phyloP scores from a whole-genome alignment of 176 grass and related monocot genomes.

The Oryza longistaminata region DNA sequence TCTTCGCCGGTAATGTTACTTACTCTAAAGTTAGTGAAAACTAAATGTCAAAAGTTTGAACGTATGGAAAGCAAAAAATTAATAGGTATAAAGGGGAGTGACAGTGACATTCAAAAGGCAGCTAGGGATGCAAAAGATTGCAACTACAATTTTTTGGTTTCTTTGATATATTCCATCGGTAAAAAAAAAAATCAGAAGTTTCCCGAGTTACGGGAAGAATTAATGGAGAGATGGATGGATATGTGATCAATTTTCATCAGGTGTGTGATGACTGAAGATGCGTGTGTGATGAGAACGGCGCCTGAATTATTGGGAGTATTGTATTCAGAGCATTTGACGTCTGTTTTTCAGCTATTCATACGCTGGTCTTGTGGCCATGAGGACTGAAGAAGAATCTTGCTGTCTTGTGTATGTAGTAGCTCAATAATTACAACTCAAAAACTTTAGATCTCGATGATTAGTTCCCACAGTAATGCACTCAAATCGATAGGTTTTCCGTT shows the following conservation, averaged over 20 bases:
- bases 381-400: slow-evolving; percentile 2
- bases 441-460: not conserved
- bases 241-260: not conserved
- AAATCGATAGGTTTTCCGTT: not conserved
- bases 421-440: not conserved
- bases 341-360: slow-evolving; percentile 43
- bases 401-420: not conserved
- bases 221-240: not conserved
- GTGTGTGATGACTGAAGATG: slow-evolving; percentile 2
- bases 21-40: slow-evolving; percentile 23
- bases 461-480: not conserved
- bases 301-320: slow-evolving; percentile 24
- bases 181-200: no score
- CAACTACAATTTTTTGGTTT: no score
- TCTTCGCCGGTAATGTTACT: slow-evolving; percentile 18
- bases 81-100: no score
- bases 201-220: not conserved
- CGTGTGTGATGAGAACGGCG: not conserved
- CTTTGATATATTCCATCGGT: no score
- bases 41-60: slow-evolving; percentile 16
- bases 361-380: not conserved
- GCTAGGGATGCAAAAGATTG: no score
- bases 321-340: slow-evolving; percentile 17
- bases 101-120: no score
- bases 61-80: not conserved